Base-by-base conservation (phyloP, 2,329 filamentous ascomycete genomes). In the Fusarium pininemorale region DNA sequence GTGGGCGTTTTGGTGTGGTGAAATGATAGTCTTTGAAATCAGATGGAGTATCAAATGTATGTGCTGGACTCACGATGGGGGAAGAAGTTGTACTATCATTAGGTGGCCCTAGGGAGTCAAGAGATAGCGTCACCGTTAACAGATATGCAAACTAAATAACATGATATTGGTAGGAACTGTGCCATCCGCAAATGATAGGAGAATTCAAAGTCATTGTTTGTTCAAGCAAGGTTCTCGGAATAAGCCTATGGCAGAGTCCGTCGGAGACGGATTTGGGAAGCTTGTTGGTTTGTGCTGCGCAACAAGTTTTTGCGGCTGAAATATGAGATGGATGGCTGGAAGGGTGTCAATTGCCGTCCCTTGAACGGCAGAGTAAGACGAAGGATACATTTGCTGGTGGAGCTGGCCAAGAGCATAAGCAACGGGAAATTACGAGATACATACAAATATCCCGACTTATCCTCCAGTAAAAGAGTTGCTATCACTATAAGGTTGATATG, bases 321-420 rank as follows among this genome's bases (percentile, higher is more conserved):
- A 59, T 48, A 38, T 54, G 48, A 39, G 59, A 54, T 54, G 24
- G 24, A 51, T 24, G 63, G 66, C 30, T 68, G 41, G 35, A 42
- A 66, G 37, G 42, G 38, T 51, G 50, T 38, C 32, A 42, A 53
- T 26, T 47, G 45, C 38, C 44, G 26, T 51, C 32, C 5, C 37
- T 50, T 63, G 50, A 51, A 69, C 16, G n/a, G 38, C 24, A 63
- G 13, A 28, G 66, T 59, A 60, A 70, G 53, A 70, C 66, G 45
- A 59, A 53, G n/a, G 20, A 51, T 38, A 7, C 42, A 37, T 51
- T 54, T 30, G 37, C 32, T 20, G 30, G 66, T 60, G 66, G 59
- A 70, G 53, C 41, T 53, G 38, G 28, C n/a, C 24, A 47, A 57
- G 28, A 38, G 45, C 54, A 42, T 26, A 53, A 55, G 41, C 20